Evolutionary conservation across 495 filamentous ascomycete genomes (phyloP), one percentile per base, ranked within the genome.

Genomic region (Polyplosphaeria fusca): DNA sequence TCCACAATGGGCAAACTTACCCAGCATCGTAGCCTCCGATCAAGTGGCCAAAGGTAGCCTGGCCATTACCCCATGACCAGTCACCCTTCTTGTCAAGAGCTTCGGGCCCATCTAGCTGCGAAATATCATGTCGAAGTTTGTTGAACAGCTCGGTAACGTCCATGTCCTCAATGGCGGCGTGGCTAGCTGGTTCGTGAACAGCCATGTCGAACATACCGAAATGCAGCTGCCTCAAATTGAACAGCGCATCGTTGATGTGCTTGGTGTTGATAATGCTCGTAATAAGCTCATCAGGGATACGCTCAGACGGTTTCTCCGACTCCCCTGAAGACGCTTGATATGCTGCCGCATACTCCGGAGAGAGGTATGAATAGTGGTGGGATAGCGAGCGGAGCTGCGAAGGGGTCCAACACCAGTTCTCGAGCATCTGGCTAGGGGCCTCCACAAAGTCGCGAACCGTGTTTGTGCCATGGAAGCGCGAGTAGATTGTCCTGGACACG

Each of bases 361-460:
- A 82, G 20, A 86, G 71, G 58, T 78, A 76, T 4, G 82, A 79
- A 70, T 84, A 87, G 71, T 88, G 85, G 41, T 77, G 71, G 71
- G 80, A 85, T 19, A 87, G 72, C n/a, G 79, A 68, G 55, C 79
- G 82, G 18, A 88, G 77, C 66, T 87, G 84, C 3, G 78, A 79
- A 3, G 84, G 80, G 0, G 80, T 84, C 83, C 84, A 87, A 75
- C 82, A 86, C 85, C 85, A 88, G 70, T 87, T 87, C 72, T 88
- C 85, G 2, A 88, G 76, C 83, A 88, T 86, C 63, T 88, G 86
- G 50, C 75, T 79, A 27, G 85, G 85, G 4, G 82, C 82, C 68
- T 88, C 85, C 67, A 86, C 85, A 60, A 87, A 88, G 72, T 88
- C 85, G 18, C 83, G 78, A 9, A 85, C 84, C 2, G 82, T 85